Evolutionary conservation across 352 stramenopile species (phyloP).

Genomic region (Phytophthora meadii): DNA sequence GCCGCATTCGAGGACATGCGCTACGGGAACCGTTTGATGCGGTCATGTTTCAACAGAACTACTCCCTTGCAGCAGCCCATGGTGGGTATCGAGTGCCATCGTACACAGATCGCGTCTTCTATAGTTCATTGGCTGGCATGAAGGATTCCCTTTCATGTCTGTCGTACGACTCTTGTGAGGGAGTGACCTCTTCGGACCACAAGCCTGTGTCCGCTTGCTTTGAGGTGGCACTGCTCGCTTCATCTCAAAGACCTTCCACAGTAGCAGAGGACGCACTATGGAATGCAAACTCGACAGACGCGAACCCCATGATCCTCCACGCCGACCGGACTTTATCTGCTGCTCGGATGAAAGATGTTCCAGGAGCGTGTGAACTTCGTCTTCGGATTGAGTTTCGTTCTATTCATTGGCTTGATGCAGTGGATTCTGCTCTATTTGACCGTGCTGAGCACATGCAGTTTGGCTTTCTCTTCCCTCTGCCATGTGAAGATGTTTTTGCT

Average conservation of each 20-base stretch:
- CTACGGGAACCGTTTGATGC: conserved; percentile 41
- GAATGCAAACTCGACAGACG: conserved; percentile 54
- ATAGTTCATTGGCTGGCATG: conserved; percentile 72
- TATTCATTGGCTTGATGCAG: conserved; percentile 72
- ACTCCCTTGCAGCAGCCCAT: conserved; percentile 66
- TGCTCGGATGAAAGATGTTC: conserved; percentile 70
- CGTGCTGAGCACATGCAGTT: conserved; percentile 74
- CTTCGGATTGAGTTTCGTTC: conserved; percentile 76
- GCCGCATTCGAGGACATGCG: conserved; percentile 63
- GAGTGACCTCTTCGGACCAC: conserved; percentile 81
- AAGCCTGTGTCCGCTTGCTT: conserved; percentile 82
- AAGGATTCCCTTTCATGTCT: conserved; percentile 63
- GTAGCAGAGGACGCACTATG: conserved; percentile 37
- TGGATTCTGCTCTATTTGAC: conserved; percentile 68
- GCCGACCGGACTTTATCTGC: conserved; percentile 23
- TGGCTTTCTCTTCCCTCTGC: conserved; percentile 78
- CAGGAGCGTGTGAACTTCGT: conserved; percentile 61
- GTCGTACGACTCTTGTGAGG: conserved; percentile 83
- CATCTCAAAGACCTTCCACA: conserved; percentile 1
- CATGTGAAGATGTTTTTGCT: conserved; percentile 83
- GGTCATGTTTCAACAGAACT: conserved; percentile 58
- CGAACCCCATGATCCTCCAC: conserved; percentile 52
- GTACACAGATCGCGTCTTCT: conserved; percentile 91
- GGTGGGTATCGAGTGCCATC: conserved; percentile 81
- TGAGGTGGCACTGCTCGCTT: conserved; percentile 43